phyloP scores from a whole-genome alignment of 805 yeast genomes.

The Kodamaea neixiangensis region DNA sequence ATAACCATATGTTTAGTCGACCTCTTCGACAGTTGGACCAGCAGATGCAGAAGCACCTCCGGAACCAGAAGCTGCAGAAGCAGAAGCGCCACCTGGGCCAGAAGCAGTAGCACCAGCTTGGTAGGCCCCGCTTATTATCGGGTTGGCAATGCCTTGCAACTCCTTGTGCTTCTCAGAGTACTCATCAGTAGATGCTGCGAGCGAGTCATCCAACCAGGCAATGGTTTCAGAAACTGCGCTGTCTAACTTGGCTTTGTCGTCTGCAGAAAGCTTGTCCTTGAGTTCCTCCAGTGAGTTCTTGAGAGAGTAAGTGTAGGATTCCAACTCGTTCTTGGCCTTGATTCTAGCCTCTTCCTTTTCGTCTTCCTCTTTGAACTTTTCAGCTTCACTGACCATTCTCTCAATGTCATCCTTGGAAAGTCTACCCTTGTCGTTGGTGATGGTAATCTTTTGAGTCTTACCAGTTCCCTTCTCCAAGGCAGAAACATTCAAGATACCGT shows the following conservation, averaged over 20 bases:
- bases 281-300: conserved; percentile 63
- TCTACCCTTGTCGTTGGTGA: conserved; percentile 93
- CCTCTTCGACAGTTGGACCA: conserved; percentile 47
- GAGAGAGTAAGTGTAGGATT: conserved; percentile 83
- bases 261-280: conserved; percentile 44
- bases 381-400: conserved; percentile 97
- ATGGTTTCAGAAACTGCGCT: conserved; percentile 45
- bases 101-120: conserved; percentile 21
- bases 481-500: conserved; percentile 81
- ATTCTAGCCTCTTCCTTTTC: conserved; percentile 78
- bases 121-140: conserved; percentile 39
- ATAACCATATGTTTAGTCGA: conserved; percentile 27
- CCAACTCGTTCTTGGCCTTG: conserved; percentile 84
- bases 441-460: conserved; percentile 85
- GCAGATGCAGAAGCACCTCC: conserved; percentile 35
- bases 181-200: conserved; percentile 44
- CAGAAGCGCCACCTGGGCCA: conserved; percentile 24
- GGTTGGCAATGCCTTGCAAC: conserved; percentile 42
- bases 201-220: conserved; percentile 39
- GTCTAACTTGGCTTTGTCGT: conserved; percentile 54
- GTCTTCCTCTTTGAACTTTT: conserved; percentile 90
- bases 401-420: conserved; percentile 91
- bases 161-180: conserved; percentile 43
- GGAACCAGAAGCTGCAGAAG: conserved; percentile 45
- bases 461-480: conserved; percentile 96